Conservation (phyloP, 345 rosid genomes). For the Combretum micranthum region DNA sequence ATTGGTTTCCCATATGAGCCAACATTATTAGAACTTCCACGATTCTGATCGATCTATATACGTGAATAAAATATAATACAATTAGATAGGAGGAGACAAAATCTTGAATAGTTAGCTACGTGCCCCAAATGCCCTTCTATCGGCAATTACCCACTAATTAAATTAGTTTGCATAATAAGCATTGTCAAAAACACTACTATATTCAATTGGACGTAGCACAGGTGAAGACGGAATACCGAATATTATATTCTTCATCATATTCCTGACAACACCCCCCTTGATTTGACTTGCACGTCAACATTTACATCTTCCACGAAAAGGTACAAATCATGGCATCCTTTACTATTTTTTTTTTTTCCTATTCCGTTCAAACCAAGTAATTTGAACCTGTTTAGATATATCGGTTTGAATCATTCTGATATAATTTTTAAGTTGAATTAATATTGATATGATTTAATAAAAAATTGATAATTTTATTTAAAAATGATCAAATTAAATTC, state of each 20-base stretch:
- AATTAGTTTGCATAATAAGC: not conserved
- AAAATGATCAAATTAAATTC: too few relatives aligned
- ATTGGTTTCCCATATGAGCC: too few relatives aligned
- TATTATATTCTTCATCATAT: not conserved
- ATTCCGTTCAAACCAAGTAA: too few relatives aligned
- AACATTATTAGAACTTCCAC: too few relatives aligned
- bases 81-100: constrained; percentile 3
- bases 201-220: too few relatives aligned
- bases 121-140: constrained; percentile 11
- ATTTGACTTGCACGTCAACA: constrained; percentile 14
- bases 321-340: constrained; percentile 5
- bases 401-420: too few relatives aligned
- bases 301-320: constrained; percentile 2
- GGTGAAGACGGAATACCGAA: too few relatives aligned
- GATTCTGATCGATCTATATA: too few relatives aligned
- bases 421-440: too few relatives aligned
- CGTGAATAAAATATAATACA: not conserved
- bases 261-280: not conserved
- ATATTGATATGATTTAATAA: too few relatives aligned
- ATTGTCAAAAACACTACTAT: not conserved
- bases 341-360: not conserved
- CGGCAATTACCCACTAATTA: not conserved
- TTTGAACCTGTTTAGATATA: too few relatives aligned
- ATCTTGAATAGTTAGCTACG: constrained; percentile 8
- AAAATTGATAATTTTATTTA: too few relatives aligned